These are phyloP conservation scores for Hansenula sp. DNA, from an alignment of 1,139 yeast species.

Conservation along the genomic window DNA sequence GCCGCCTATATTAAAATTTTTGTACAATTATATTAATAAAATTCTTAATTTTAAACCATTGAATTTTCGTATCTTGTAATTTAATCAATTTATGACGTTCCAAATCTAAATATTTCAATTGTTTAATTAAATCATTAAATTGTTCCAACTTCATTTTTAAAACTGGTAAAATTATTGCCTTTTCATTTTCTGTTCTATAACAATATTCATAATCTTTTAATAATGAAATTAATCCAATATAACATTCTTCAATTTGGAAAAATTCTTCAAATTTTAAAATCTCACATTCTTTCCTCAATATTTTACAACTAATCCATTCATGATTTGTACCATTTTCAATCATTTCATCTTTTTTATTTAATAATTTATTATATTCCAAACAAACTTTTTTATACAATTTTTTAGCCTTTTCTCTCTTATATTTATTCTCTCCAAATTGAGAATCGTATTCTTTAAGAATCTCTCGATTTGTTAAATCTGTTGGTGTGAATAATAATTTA, in stretches of 20 bases:
- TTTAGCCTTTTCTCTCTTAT: neutral
- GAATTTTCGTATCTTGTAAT: too few species aligned
- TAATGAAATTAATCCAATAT: slow-evolving; percentile 4
- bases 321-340: slow-evolving; percentile 7
- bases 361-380: neutral
- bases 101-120: slow-evolving; percentile 9
- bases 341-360: neutral
- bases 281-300: slow-evolving; percentile 7
- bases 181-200: slow-evolving; percentile 10
- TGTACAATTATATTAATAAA: too few species aligned
- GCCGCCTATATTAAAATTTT: neutral
- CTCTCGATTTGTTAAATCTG: neutral
- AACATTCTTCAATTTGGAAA: slow-evolving; percentile 4
- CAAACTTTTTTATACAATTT: neutral
- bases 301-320: slow-evolving; percentile 7
- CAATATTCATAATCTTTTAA: slow-evolving; percentile 8
- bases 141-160: slow-evolving; percentile 1
- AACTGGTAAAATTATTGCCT: neutral
- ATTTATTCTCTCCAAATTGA: neutral
- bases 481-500: too few species aligned
- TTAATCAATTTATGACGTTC: slow-evolving; percentile 5
- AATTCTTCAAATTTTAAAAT: slow-evolving; percentile 4
- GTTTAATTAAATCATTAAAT: slow-evolving; percentile 5
- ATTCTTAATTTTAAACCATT: neutral
- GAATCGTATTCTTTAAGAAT: neutral